Evolutionary conservation across 768 basidiomycete genomes (phyloP), one percentile per base, ranked within the genome.

Genomic region (Mycena vulgaris): DNA sequence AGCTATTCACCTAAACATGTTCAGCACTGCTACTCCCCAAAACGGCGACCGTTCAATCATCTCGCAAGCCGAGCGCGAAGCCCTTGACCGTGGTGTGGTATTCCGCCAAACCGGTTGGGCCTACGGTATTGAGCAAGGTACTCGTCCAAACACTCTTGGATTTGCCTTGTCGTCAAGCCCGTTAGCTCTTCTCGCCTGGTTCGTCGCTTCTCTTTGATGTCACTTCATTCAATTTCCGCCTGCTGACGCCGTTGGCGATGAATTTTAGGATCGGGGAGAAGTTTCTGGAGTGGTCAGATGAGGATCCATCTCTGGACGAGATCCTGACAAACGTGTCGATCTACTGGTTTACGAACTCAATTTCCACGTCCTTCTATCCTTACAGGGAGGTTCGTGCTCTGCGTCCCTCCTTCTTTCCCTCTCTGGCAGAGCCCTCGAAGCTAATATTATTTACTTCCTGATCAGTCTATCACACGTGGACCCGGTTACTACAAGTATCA

Each of bases 71-170:
- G 61, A 63, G 61, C 49, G 61, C 61, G 49, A 63, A 52, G 61
- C 49, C 48, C 61, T 63, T 63, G 61, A 63, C 37, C 61, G 61
- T 28, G 49, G 61, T 40, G 37, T 23, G 27, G 48, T 63, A 33
- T 63, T 63, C 61, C 49, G 49, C 49, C 61, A 63, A 63, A 63
- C 61, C 61, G 61, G 61, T 52, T 63, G 61, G 61, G 61, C 48
- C 61, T 63, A 63, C 61, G 61, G 61, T 63, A 49, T 63, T 30
- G 61, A 63, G 49, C 61, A 63, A 52, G 61, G 61, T 30, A 63
- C 61, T 52, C 61, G 61, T 63, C 60, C 61, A 35, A 63, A 63
- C 61, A 63, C 61, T 63, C 61, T 63, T 63, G 61, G 61, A 52
- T 63, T 63, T 28, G 61, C 60, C 61, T 63, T 63, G 61, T 63